These are phyloP conservation scores for Ceratocystis colombiana DNA, from an alignment of 2,329 filamentous ascomycete genomes.

Conservation along the genomic window DNA sequence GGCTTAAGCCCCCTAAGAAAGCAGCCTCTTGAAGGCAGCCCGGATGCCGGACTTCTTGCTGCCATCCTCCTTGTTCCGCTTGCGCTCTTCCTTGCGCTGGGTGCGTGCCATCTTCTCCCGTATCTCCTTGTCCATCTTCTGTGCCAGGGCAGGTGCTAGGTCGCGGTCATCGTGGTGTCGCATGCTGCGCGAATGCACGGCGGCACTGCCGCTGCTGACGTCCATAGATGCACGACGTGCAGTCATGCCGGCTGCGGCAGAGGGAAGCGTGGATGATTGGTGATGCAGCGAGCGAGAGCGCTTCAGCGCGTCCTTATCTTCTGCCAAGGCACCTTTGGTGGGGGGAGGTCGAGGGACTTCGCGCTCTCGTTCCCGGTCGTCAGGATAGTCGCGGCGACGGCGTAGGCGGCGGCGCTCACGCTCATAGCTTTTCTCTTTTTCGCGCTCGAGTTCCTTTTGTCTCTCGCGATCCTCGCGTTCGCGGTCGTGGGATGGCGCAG, in stretches of 20 bases:
- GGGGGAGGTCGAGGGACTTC: neutral
- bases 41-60: slow-evolving; percentile 25
- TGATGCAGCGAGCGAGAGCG: slow-evolving; percentile 16
- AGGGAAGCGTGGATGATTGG: slow-evolving; percentile 10
- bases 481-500: slow-evolving; percentile 1
- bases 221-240: slow-evolving; percentile 20
- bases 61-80: slow-evolving; percentile 25
- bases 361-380: neutral
- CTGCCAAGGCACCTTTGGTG: neutral
- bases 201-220: neutral
- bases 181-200: neutral
- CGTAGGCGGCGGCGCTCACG: slow-evolving; percentile 11
- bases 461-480: neutral
- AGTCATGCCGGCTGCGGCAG: neutral
- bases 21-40: slow-evolving; percentile 25
- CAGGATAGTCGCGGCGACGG: neutral
- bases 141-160: neutral
- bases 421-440: neutral
- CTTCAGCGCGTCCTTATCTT: slow-evolving; percentile 14
- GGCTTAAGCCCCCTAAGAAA: slow-evolving; percentile 11
- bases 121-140: slow-evolving; percentile 14
- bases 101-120: slow-evolving; percentile 11
- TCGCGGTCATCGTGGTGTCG: neutral
- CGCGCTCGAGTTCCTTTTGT: slow-evolving; percentile 8
- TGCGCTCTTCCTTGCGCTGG: slow-evolving; percentile 23